Evolutionary conservation across 768 basidiomycete genomes (phyloP), one percentile per base, ranked within the genome.

Genomic region (Paxillus rubicundulus): DNA sequence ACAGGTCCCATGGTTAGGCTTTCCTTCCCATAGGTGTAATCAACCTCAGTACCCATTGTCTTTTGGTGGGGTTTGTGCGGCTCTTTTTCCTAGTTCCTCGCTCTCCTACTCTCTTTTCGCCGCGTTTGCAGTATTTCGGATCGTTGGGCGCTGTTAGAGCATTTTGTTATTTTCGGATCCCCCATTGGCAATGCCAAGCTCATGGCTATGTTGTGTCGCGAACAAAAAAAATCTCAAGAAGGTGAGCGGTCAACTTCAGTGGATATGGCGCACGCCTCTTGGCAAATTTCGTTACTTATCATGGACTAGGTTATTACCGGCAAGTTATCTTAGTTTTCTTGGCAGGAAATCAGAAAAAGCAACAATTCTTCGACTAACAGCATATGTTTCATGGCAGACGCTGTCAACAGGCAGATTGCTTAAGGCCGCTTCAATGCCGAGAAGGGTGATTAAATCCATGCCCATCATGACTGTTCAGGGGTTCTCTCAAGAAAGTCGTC

Each of bases 41-140:
- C 20, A 45, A 28, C 37, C 43, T 36, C 33, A 16, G 33, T 47
- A 32, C 9, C 20, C 42, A 42, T 39, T 12, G 14, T 37, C 20
- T 5, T 6, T 12, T 51, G 27, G 55, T 58, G 67, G 67, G 16
- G 58, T 61, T 67, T 67, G 34, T 61, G 65, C 68, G 65, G 65
- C 24, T 45, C 32, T 47, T 6, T 55, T 12, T 33, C 3, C 13
- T 7, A 37, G 24, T 24, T 30, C 24, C 12, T 33, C 16, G n/a
- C 13, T 13, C 32, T 24, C 24, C 24, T 24, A 24, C 30, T 6
- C 36, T 1, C 17, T 45, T 52, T 55, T 47, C 30, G n/a, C 48
- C 45, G 45, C 33, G 18, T 42, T 38, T 17, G 32, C 10, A 28
- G 14, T 21, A 32, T 39, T 38, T 49, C 49, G 37, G 21, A 45